Base-by-base conservation (phyloP, 192 early-diverging fungal species). In the Backusella circina region DNA sequence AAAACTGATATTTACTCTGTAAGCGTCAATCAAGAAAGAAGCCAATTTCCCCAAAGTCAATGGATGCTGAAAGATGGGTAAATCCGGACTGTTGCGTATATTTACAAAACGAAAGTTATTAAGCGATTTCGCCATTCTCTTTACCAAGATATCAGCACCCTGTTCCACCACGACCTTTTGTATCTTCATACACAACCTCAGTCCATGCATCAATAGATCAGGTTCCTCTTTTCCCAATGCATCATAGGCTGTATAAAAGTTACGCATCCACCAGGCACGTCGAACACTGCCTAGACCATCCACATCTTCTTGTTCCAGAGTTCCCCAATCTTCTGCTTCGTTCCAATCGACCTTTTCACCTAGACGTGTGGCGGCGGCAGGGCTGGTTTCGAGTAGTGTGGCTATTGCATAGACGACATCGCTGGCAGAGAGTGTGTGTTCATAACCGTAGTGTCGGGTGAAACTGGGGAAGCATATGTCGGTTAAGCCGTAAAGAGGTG, bases 161-260 rank as follows among this genome's bases (percentile, higher is more conserved):
- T 93, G 93, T n/a, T 89, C 86, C 1, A 97, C 91, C 30, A 97
- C 86, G 1, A 86, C 85, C 36, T 83, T 80, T 78, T 97, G 97
- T 57, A 92, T 87, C 67, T 89, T 83, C 88, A 93, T 93, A 9
- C 93, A 90, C 5, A 91, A 73, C 10, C 85, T 83, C 39, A 97
- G 86, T 12, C 97, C 97, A 18, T 77, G 77, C 15, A 77, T 71
- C 16, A 93, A 67, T 1, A 67, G 39, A 5, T 79, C 77, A 0
- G 77, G 51, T 31, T 47, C 47, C 6, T 61, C 30, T 21, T 21
- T 36, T 5, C 87, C 87, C 18, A 98, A 80, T 6, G 97, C 91
- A 76, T 98, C 97, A 74, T 93, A 97, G 16, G 96, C 95, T 0
- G 91, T 87, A 82, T 90, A 98, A 80, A 97, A 98, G 31, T 95